These are phyloP conservation scores for Penicillium sp. DNA, from an alignment of 2,329 filamentous ascomycete genomes.

Conservation along the genomic window DNA sequence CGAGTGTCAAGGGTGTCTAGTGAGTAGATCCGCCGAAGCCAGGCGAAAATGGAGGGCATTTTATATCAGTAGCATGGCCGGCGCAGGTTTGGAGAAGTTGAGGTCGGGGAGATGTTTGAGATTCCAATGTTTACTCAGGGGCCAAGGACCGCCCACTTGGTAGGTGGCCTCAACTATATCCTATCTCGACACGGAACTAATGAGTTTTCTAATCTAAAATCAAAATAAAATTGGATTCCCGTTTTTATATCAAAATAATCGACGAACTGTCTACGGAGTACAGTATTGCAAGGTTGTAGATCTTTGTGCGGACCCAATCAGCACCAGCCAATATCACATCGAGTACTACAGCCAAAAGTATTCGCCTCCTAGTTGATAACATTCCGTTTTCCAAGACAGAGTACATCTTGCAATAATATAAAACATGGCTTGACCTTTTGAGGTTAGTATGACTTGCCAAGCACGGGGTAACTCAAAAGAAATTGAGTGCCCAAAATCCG, in stretches of 20 bases:
- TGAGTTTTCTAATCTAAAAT: neutral
- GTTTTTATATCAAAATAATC: neutral
- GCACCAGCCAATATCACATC: conserved; percentile 5
- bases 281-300: neutral
- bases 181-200: neutral
- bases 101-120: conserved; percentile 8
- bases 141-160: neutral
- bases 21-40: conserved; percentile 57
- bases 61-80: conserved; percentile 34
- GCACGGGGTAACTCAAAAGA: neutral
- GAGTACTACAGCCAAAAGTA: neutral
- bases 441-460: neutral
- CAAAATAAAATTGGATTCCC: neutral
- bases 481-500: neutral
- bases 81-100: conserved; percentile 10
- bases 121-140: conserved; percentile 21
- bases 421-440: neutral
- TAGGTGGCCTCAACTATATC: neutral
- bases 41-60: conserved; percentile 47
- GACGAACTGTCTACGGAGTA: neutral
- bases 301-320: conserved; percentile 7
- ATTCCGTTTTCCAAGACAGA: neutral
- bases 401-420: neutral
- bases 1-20: conserved; percentile 68
- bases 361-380: neutral